These are phyloP conservation scores for Blastomyces parvus DNA, from an alignment of 2,329 filamentous ascomycete genomes.

Conservation along the genomic window DNA sequence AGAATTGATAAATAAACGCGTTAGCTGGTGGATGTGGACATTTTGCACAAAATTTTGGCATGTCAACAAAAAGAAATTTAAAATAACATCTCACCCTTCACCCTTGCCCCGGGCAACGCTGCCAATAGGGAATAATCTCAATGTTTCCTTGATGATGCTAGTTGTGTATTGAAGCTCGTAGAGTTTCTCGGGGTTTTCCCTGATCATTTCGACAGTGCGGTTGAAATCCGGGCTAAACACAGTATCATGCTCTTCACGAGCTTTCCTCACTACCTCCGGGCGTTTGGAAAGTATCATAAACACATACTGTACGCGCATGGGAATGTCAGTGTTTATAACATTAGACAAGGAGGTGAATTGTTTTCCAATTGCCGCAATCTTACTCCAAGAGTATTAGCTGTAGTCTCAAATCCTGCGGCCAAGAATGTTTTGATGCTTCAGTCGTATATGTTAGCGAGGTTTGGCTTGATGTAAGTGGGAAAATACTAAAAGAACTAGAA, in stretches of 20 bases:
- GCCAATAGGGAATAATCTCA: conserved; percentile 43
- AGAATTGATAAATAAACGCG: neutral
- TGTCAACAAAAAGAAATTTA: neutral
- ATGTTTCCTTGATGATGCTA: conserved; percentile 46
- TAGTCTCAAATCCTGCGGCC: conserved; percentile 27
- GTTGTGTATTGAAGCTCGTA: conserved; percentile 44
- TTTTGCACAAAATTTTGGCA: neutral
- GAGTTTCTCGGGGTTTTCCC: conserved; percentile 32
- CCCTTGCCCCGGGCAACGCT: conserved; percentile 11
- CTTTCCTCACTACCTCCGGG: conserved; percentile 25
- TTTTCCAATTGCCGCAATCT: neutral
- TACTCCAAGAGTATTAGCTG: conserved; percentile 19
- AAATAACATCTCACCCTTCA: conserved; percentile 1
- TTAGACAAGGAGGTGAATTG: neutral
- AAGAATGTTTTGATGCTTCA: conserved; percentile 31
- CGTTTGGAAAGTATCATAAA: conserved; percentile 22
- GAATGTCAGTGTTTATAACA: neutral
- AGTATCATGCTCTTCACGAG: conserved; percentile 44
- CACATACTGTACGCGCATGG: neutral
- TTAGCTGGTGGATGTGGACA: neutral
- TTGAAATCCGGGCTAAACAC: conserved; percentile 41
- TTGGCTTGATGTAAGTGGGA: neutral
- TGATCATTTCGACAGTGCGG: conserved; percentile 27
- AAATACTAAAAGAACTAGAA: neutral
- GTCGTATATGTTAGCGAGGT: neutral